Evolutionary conservation across 495 filamentous ascomycete genomes (phyloP), one percentile per base, ranked within the genome.

Genomic region (Trichodelitschia bisporula): DNA sequence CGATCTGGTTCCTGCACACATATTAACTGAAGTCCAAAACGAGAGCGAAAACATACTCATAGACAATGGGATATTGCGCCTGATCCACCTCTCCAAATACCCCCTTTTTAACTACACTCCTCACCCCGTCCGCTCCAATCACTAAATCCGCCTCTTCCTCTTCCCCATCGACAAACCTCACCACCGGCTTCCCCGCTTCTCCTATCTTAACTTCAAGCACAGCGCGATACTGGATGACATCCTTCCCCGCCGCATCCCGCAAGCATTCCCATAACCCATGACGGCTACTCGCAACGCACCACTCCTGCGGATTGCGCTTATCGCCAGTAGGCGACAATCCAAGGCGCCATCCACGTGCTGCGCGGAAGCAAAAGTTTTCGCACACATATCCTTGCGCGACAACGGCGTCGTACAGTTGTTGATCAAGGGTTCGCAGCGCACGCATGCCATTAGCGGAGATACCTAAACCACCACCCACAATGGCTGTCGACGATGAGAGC

Each of bases 51-150:
- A 20, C 50, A 48, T 28, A 30, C 24, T 29, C 27, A 8, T 9
- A 29, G 14, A 10, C 10, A 15, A 18, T 10, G 15, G 10, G 2
- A 19, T 29, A 8, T 29, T 15, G 8, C 6, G 8, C 27, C 15
- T 29, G 8, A 6, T 29, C 27, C 4, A 41, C 36, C 15, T 47
- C 53, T 10, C 56, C 48, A 29, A 60, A 54, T 19, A 71, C 35
- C 0, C 48, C 48, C 28, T 38, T 51, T 31, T 59, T 53, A 1
- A 57, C 54, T 0, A 46, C 46, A 28, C 63, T 65, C 43, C 54
- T 57, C 3, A 69, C 48, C 1, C 69, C 69, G 46, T 72, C 68
- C 0, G 64, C 62, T n/a, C 62, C 68, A 38, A 73, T 54, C 2
- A 69, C 50, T 34, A 75, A 32, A 47, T 62, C 62, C 0, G 52